Conservation (phyloP, 441 rosid genomes). For the Eruca vesicaria region DNA sequence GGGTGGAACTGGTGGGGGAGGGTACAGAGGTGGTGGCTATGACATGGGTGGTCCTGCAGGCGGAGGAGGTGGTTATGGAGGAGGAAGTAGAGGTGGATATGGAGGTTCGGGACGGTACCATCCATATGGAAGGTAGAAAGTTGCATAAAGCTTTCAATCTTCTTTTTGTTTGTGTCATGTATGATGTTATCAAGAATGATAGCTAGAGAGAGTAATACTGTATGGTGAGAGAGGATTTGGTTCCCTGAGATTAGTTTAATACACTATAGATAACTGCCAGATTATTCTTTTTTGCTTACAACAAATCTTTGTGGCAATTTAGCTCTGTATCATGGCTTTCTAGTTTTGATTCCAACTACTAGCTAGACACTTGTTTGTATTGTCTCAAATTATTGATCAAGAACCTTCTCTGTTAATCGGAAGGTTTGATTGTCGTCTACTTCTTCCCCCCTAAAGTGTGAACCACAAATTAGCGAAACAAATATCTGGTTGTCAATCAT, state of each 20-base stretch:
- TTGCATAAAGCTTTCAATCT: constrained; percentile 7
- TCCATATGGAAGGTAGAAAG: constrained; percentile 81
- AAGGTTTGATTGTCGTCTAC: constrained; percentile 4
- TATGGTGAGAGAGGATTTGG: constrained; percentile 28
- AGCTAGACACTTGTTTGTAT: background rate
- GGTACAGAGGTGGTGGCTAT: constrained; percentile 56
- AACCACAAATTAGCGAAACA: constrained; percentile 22
- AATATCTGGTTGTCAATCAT: constrained; percentile 13
- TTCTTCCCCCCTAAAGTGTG: background rate
- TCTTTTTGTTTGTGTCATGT: background rate
- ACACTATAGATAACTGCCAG: constrained; percentile 25
- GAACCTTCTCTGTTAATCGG: background rate
- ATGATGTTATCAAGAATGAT: constrained; percentile 24
- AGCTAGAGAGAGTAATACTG: constrained; percentile 23
- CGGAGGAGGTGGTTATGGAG: constrained; percentile 45
- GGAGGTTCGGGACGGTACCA: constrained; percentile 74
- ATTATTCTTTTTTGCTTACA: constrained; percentile 13
- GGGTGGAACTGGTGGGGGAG: constrained; percentile 37
- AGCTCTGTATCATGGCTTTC: background rate
- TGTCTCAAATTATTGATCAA: background rate
- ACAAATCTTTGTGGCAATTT: constrained; percentile 1
- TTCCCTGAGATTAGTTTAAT: constrained; percentile 10
- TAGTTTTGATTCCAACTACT: background rate
- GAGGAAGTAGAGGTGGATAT: constrained; percentile 37
- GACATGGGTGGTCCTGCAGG: constrained; percentile 64